phyloP scores from a whole-genome alignment of 805 yeast species.

The Zygosaccharomyces gambellarensis region DNA sequence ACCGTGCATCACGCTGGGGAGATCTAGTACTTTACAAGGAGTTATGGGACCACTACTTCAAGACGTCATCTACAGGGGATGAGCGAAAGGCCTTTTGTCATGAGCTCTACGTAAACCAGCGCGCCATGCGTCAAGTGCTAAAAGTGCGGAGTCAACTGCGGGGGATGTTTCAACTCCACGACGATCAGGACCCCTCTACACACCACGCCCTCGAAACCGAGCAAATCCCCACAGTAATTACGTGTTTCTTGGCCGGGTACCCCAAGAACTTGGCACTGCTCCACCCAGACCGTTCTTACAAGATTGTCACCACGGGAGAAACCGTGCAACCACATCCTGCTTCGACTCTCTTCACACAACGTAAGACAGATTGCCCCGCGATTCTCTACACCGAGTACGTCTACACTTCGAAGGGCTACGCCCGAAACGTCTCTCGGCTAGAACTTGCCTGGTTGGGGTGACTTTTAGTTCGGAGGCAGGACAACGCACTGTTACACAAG shows the following conservation, averaged over 20 bases:
- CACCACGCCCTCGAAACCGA: conserved; percentile 19
- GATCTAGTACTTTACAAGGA: conserved; percentile 82
- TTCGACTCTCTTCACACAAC: conserved; percentile 72
- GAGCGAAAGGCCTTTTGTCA: conserved; percentile 82
- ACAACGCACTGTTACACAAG: conserved; percentile 17
- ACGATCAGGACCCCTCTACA: conserved; percentile 18
- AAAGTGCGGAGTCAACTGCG: conserved; percentile 69
- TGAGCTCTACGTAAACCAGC: conserved; percentile 65
- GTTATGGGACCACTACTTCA: conserved; percentile 51
- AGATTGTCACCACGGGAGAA: conserved; percentile 82
- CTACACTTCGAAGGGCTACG: conserved; percentile 88
- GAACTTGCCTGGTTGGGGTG: conserved; percentile 76
- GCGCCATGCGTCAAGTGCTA: conserved; percentile 74
- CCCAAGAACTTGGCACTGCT: conserved; percentile 90
- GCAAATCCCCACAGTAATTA: conserved; percentile 49
- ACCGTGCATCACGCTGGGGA: conserved; percentile 69
- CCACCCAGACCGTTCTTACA: conserved; percentile 87
- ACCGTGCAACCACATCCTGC: conserved; percentile 87
- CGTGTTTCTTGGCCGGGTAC: conserved; percentile 78
- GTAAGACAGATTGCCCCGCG: conserved; percentile 57
- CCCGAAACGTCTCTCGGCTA: conserved; percentile 78
- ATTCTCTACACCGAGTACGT: conserved; percentile 94
- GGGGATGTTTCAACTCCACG: conserved; percentile 17
- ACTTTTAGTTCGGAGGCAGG: conserved; percentile 43
- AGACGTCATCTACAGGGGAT: conserved; percentile 23